Conservation (phyloP, 179 eudicot genomes). For the Drosera spatulata region DNA sequence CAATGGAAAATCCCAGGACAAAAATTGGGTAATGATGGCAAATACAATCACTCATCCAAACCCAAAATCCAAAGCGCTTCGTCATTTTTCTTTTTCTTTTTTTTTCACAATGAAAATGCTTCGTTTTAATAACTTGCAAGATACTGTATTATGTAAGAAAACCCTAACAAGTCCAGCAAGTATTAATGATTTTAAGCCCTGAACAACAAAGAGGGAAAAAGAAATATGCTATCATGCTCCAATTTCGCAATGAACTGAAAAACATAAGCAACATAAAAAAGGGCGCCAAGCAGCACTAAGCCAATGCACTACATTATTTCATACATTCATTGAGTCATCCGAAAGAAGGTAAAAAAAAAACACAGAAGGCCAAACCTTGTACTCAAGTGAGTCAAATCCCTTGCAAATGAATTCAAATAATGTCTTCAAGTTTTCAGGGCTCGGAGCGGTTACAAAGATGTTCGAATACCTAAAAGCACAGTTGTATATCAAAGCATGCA, state of each 20-base stretch:
- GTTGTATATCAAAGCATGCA: conserved; percentile 8
- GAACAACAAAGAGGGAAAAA: neutral
- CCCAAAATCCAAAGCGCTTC: too few relatives aligned
- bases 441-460: conserved; percentile 89
- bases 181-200: too few relatives aligned
- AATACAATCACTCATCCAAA: too few relatives aligned
- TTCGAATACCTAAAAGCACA: conserved; percentile 62
- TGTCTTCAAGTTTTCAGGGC: conserved; percentile 92
- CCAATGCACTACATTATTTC: neutral
- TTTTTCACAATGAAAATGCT: too few relatives aligned
- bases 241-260: neutral
- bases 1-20: too few relatives aligned
- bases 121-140: too few relatives aligned
- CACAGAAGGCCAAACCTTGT: conserved; percentile 50
- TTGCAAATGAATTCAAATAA: conserved; percentile 70
- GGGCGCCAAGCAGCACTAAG: neutral
- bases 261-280: neutral
- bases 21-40: too few relatives aligned
- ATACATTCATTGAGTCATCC: neutral
- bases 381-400: conserved; percentile 71
- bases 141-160: too few relatives aligned
- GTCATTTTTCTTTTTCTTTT: too few relatives aligned
- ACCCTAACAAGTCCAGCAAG: too few relatives aligned
- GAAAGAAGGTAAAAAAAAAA: conserved; percentile 2
- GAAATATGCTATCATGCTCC: conserved; percentile 1